A percentile compares a stretch with the other conserved stretches of the same genome.
Evolutionary conservation across 2,329 filamentous ascomycete genomes (phyloP).

Genomic region (Cytospora paraplurivora): DNA sequence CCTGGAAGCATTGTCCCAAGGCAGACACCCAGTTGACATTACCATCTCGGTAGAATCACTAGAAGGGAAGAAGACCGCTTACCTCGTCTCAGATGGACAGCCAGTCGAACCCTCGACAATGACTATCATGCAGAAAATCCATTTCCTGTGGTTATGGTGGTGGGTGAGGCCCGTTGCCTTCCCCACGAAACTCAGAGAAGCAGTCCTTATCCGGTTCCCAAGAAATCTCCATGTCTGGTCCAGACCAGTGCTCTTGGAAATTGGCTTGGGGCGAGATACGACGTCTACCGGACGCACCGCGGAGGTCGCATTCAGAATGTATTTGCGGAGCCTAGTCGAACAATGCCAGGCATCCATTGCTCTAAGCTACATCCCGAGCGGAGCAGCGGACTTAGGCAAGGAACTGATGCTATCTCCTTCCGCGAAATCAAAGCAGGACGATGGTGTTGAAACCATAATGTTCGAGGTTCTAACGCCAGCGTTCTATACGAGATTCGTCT

Average conservation of each 20-base stretch:
- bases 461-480: conserved; percentile 63
- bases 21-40: conserved; percentile 52
- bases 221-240: conserved; percentile 65
- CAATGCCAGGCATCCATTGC: conserved; percentile 46
- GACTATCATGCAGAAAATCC: conserved; percentile 43
- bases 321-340: conserved; percentile 53
- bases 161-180: conserved; percentile 69
- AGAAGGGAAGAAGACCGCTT: conserved; percentile 60
- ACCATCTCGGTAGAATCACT: conserved; percentile 64
- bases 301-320: conserved; percentile 51
- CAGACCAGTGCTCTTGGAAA: conserved; percentile 61
- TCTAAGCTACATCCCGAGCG: conserved; percentile 58
- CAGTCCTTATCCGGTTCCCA: conserved; percentile 57
- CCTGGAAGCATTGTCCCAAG: conserved; percentile 43
- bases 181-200: conserved; percentile 66
- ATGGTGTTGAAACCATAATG: conserved; percentile 46
- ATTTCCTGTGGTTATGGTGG: conserved; percentile 61
- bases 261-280: conserved; percentile 57
- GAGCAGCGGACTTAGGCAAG: conserved; percentile 42
- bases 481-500: conserved; percentile 68
- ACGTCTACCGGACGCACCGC: conserved; percentile 51
- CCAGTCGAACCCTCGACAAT: conserved; percentile 54
- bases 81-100: conserved; percentile 55
- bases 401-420: conserved; percentile 43
- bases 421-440: conserved; percentile 28